Base-by-base conservation (phyloP, 768 basidiomycete genomes). In the Cubamyces sp. region DNA sequence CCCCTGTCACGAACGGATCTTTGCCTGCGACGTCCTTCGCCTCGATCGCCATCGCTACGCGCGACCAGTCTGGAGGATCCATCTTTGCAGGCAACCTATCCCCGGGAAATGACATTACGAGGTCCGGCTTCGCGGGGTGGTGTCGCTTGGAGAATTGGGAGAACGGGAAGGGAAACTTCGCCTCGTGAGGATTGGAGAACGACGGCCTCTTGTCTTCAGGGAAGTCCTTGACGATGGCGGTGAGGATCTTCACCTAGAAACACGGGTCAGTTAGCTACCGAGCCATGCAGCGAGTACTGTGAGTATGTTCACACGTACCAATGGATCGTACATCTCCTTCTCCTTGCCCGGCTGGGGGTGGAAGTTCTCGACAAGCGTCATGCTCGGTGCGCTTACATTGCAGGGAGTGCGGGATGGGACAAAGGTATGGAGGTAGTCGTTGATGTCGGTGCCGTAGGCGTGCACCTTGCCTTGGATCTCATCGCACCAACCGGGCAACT, bases 121-220 rank as follows among this genome's bases (percentile, higher is more conserved):
- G 8, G 30, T 60, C 58, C 1, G 58, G 58, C 14, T 21, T 51
- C 16, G 58, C 23, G 2, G 18, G 7, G 42, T 60, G 58, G 41
- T 61, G 60, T 1, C 26, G n/a, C 15, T 30, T 9, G 1, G 57
- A 54, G 11, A 63, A 64, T 25, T 58, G 59, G 14, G 19, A 19
- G 40, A 67, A 65, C 9, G 57, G 40, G 54, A 69, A 65, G 39
- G 54, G 43, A 25, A 57, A 11, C 1, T 46, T 50, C 14, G 42
- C 52, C 15, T 56, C 58, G 52, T 54, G 43, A 19, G 45, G 64
- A 28, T 64, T 34, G 50, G 30, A 51, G 49, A 60, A 60, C 41
- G 58, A 52, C 26, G 37, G 58, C n/a, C 28, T 34, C 28, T 39
- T 45, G 21, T 52, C 50, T 16, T 21, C 28, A 4, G 57, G 57